Conservation (phyloP, 768 basidiomycete species). For the Tricholoma terreum region DNA sequence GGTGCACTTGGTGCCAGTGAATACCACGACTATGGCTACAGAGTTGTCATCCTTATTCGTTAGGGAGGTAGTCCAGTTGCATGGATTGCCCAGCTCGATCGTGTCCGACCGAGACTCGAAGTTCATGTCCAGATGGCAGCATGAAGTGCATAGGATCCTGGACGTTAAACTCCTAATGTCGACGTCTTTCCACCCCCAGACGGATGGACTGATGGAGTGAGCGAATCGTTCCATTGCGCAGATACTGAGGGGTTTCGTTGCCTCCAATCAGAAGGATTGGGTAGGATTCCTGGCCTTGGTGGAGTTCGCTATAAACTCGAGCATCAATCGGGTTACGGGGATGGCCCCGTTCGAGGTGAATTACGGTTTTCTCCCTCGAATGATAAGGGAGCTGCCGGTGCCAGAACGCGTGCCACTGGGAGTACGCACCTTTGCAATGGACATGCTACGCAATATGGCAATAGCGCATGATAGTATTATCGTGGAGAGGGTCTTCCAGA, state of each 20-base stretch:
- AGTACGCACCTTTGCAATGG: constrained; percentile 20
- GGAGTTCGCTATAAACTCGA: constrained; percentile 9
- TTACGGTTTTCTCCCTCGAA: neutral
- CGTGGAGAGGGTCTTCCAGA: constrained; percentile 24
- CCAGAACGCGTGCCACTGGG: constrained; percentile 10
- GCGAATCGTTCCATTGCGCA: constrained; percentile 9
- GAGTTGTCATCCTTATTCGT: neutral
- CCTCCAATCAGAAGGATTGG: neutral
- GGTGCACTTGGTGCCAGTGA: neutral
- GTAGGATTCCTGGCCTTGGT: neutral
- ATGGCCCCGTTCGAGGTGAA: neutral
- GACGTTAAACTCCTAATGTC: neutral
- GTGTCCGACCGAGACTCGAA: neutral
- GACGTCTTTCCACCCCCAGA: neutral
- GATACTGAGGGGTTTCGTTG: constrained; percentile 20
- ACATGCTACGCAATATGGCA: constrained; percentile 20
- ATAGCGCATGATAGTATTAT: constrained; percentile 38
- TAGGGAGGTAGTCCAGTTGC: neutral
- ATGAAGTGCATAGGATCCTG: neutral
- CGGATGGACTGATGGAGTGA: no score
- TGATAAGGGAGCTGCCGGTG: neutral
- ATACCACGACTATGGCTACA: neutral
- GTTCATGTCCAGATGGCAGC: neutral
- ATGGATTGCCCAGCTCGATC: neutral
- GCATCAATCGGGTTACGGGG: neutral